These are phyloP conservation scores for Gardenia jasminoides DNA, from an alignment of 257 asterid species.

Conservation along the genomic window DNA sequence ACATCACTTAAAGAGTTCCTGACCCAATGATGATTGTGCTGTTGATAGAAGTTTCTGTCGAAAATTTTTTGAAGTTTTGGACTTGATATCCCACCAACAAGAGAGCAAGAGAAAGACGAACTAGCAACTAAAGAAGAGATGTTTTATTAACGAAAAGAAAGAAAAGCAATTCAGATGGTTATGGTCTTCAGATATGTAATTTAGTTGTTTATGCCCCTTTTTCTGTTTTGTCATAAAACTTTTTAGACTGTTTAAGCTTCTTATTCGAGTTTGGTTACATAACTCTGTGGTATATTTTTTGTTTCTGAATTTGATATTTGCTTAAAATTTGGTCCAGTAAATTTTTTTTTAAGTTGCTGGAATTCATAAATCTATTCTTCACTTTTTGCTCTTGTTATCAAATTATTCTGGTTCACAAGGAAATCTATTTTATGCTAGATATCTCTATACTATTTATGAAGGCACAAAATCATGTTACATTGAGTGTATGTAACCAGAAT, in stretches of 20 bases:
- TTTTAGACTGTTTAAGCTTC: background rate
- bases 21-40: background rate
- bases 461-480: background rate
- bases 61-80: background rate
- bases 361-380: background rate
- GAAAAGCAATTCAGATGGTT: background rate
- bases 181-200: background rate
- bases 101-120: background rate
- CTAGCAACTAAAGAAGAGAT: background rate
- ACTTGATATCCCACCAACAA: background rate
- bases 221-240: background rate
- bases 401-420: background rate
- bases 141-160: background rate
- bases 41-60: background rate
- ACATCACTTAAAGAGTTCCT: background rate
- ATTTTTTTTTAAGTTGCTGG: background rate
- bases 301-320: background rate
- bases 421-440: background rate
- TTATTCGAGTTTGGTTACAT: background rate
- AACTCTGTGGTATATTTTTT: background rate
- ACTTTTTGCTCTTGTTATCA: background rate
- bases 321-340: background rate
- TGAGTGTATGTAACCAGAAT: background rate
- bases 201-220: background rate
- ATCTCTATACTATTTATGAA: background rate